Base-by-base conservation (phyloP, 2,329 filamentous ascomycete genomes). In the Aureobasidium zeae region DNA sequence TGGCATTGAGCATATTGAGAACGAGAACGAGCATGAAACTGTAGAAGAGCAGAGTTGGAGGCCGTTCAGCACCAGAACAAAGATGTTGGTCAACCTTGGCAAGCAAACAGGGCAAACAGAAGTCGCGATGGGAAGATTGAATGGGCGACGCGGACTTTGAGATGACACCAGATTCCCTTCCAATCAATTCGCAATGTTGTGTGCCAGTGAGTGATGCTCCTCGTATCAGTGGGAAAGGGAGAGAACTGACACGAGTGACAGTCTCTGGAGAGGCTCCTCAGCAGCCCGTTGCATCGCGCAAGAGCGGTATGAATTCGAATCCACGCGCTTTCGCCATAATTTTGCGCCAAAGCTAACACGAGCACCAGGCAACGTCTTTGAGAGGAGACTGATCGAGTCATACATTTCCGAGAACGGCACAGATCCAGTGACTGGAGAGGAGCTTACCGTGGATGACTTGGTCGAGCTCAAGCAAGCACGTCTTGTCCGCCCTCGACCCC, bases 181-280 rank as follows among this genome's bases (percentile, higher is more conserved):
- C 20, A 26, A 34, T 10, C 29, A 26, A 15, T 13, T 19, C 43
- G 52, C 42, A 5, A 64, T 64, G 61, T 50, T 63, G 44, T 64
- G 61, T 55, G 61, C 61, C 59, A 64, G 61, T 63, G 46, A 51
- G 61, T 57, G 4, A 12, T 22, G 12, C 5, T n/a, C 3, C 10
- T 26, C 9, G 2, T 21, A 12, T 12, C 3, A 2, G 17, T 17
- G 17, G 11, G 4, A 17, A 9, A 22, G 7, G 12, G 20, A 44
- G 46, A 37, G 49, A 50, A 34, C 51, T 55, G 16, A 43, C 49
- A 49, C 54, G 49, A 48, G n/a, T 3, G 13, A 44, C 58, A 94
- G 89, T 98, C 66, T 98, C 91, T 50, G 91, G 91, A 68, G 89
- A 95, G 76, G 81, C 86, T 69, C 89, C 91, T 52, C 84, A 94